phyloP scores from a whole-genome alignment of 2,329 filamentous ascomycete species.

The Pseudophaeomoniella oleicola region DNA sequence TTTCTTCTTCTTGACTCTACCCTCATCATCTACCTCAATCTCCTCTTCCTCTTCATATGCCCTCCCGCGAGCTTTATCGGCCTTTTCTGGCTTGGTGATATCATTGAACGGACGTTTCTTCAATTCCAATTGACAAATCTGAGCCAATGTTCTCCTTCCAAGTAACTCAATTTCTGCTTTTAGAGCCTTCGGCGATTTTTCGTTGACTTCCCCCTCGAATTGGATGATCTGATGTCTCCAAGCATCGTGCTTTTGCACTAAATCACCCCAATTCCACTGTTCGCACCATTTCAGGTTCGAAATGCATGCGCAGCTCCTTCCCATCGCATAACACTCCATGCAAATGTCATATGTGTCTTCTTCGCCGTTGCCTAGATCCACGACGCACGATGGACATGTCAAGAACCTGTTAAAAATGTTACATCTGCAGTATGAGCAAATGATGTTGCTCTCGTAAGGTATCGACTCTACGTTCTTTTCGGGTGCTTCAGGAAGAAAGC shows the following conservation, averaged over 20 bases:
- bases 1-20: slow-evolving; percentile 48
- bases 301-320: slow-evolving; percentile 77
- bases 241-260: slow-evolving; percentile 62
- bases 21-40: slow-evolving; percentile 41
- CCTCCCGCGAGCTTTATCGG: slow-evolving; percentile 18
- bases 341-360: slow-evolving; percentile 89
- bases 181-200: slow-evolving; percentile 55
- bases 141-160: slow-evolving; percentile 67
- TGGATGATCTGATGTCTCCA: slow-evolving; percentile 71
- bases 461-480: slow-evolving; percentile 58
- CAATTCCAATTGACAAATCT: slow-evolving; percentile 88
- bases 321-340: slow-evolving; percentile 98
- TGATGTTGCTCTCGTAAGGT: slow-evolving; percentile 78
- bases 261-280: slow-evolving; percentile 73
- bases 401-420: slow-evolving; percentile 97
- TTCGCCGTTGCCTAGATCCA: slow-evolving; percentile 50
- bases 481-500: slow-evolving; percentile 51
- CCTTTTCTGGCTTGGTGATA: slow-evolving; percentile 45
- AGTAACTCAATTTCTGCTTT: slow-evolving; percentile 52
- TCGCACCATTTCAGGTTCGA: slow-evolving; percentile 82
- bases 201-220: slow-evolving; percentile 53
- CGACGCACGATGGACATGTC: slow-evolving; percentile 74
- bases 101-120: slow-evolving; percentile 68
- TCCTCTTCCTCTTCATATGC: slow-evolving; percentile 23
- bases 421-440: slow-evolving; percentile 86